Base-by-base conservation (phyloP, 2,329 filamentous ascomycete genomes). In the Fusarium irregulare region DNA sequence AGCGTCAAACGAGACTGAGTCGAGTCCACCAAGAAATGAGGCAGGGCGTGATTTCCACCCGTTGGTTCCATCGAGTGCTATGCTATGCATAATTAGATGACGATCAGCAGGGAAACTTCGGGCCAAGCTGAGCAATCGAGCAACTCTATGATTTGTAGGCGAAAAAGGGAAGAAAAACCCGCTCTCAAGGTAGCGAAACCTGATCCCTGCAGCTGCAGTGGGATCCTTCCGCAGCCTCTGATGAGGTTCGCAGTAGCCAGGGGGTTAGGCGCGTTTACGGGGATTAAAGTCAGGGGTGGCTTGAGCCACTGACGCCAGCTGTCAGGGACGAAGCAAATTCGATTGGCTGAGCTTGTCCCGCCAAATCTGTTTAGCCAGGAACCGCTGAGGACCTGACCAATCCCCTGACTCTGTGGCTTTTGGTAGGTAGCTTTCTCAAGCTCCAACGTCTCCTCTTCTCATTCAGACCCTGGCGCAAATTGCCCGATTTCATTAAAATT, bases 361-460 rank as follows among this genome's bases (percentile, higher is more conserved):
- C 53, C 50, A 56, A 66, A 65, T 68, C 58, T 73, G 34, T 42
- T 64, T 73, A 75, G 68, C 70, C 76, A 76, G 75, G 74, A 76
- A 76, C 75, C 64, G 67, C 61, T 61, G 45, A 46, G 30, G 34
- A 34, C 42, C 41, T 47, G 41, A 25, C 72, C 72, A 73, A 73
- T 73, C 60, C 50, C 10, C 23, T 14, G 64, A 41, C 60, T 70
- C 8, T 27, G 56, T 60, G 45, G 59, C 59, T 64, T 47, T 55
- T 48, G 40, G 54, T 55, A 51, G 61, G 55, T n/a, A n/a, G n/a
- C n/a, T 66, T 57, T 51, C 23, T 40, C 48, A 64, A 28, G 57
- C 30, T 70, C 42, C 37, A 69, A 56, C 47, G 66, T 62, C 57
- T 55, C 54, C 30, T 42, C 28, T 30, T 46, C 37, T 45, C 40